Evolutionary conservation across 2,329 filamentous ascomycete genomes (phyloP).

Genomic region (Arthroderma sp.): DNA sequence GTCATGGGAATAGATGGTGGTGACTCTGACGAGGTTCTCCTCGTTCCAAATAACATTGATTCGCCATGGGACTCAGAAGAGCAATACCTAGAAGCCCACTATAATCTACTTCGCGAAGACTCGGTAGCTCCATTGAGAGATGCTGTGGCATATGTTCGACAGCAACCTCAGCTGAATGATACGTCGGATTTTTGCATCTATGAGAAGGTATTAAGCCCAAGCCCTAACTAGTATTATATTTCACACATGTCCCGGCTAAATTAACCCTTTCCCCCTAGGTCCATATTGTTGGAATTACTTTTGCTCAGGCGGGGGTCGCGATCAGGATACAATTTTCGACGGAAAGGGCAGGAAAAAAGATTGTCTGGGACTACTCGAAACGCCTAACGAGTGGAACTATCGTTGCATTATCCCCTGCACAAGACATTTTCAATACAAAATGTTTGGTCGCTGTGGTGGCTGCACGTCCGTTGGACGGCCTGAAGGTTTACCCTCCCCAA

Average conservation of each 20-base stretch:
- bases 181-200: conserved; percentile 50
- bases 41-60: conserved; percentile 42
- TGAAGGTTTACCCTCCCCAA: conserved; percentile 54
- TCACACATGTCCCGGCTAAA: not conserved
- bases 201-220: conserved; percentile 42
- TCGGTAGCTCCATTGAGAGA: conserved; percentile 54
- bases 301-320: conserved; percentile 50
- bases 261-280: conserved; percentile 37
- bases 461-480: conserved; percentile 49
- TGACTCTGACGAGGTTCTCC: conserved; percentile 17
- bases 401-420: conserved; percentile 40
- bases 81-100: conserved; percentile 60
- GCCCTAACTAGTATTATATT: not conserved
- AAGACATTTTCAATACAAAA: conserved; percentile 48
- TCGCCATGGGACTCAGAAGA: conserved; percentile 48
- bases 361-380: conserved; percentile 55
- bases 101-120: conserved; percentile 64
- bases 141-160: conserved; percentile 46
- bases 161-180: conserved; percentile 45
- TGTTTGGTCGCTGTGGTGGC: conserved; percentile 63
- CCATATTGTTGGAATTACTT: conserved; percentile 50
- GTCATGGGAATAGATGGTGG: conserved; percentile 19
- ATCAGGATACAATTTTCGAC: conserved; percentile 60
- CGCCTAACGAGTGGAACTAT: conserved; percentile 42
- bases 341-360: conserved; percentile 48